Base-by-base conservation (phyloP, 192 early-diverging fungal species). In the Entomortierella chlamydospora region DNA sequence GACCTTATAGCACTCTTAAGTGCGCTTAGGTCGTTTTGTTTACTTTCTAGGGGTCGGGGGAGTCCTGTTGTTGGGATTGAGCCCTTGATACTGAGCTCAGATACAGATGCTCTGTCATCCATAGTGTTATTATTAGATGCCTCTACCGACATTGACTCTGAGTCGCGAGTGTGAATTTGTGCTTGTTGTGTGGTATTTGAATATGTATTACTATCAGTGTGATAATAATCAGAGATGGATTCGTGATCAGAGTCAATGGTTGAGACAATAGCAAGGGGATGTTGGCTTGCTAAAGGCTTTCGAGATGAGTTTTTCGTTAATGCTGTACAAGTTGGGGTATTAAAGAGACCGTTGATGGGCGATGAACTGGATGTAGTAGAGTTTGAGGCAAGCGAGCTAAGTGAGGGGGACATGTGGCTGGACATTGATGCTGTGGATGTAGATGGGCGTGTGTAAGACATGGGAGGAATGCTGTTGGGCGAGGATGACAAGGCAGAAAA, bases 191-290 rank as follows among this genome's bases (percentile, higher is more conserved):
- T 47, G 45, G 45, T 47, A 47, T 47, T 47, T 47, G 45, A 47
- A 17, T 11, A 20, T 47, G 15, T 47, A 5, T 47, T 17, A 12
- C 2, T 17, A 47, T 25, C 58, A 9, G 23, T n/a, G 7, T 7
- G 34, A 10, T 8, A 20, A 9, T 60, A 37, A 43, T 37, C 43
- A n/a, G 58, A 3, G 20, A n/a, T 42, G 33, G 33, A 39, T 26
- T 58, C 62, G 11, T 17, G 55, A 45, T 64, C 61, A 20, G 67
- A 29, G 2, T 65, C 67, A 33, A 78, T 59, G 25, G 67, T 78
- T 11, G 74, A 78, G 6, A 78, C 74, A 0, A 29, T 65, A 3
- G 74, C 74, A 10, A 78, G 31, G 25, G 74, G 74, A 45, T 78
- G 74, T 22, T 64, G 74, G 0, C 52, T 22, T 18, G 51, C 59